phyloP scores from a whole-genome alignment of 78 protist genomes.

The Speleostelium caveatum region DNA sequence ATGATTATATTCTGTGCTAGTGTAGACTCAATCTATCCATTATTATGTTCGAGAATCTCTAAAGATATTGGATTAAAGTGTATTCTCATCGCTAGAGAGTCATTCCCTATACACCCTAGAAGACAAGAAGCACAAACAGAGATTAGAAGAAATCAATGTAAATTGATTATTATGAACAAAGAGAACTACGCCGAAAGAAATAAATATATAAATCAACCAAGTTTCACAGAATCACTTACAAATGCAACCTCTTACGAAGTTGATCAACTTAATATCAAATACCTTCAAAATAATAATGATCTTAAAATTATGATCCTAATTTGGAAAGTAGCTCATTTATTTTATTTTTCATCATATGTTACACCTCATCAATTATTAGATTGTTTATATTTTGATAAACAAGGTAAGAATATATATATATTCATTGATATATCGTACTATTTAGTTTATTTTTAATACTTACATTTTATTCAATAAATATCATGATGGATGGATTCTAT shows the following conservation, averaged over 20 bases:
- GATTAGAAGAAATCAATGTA: background rate
- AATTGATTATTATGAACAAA: background rate
- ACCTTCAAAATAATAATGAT: constrained; percentile 5
- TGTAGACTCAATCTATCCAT: constrained; percentile 30
- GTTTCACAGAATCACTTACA: background rate
- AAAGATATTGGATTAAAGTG: constrained; percentile 18
- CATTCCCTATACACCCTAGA: background rate
- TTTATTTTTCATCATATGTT: constrained; percentile 28
- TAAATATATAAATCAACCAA: background rate
- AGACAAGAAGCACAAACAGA: background rate
- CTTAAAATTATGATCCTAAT: constrained; percentile 5
- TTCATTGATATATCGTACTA: too few relatives aligned
- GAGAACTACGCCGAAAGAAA: constrained; percentile 10
- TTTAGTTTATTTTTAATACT: too few relatives aligned
- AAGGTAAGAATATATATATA: too few relatives aligned
- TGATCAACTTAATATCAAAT: background rate
- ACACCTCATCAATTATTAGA: constrained; percentile 61
- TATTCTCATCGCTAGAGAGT: constrained; percentile 34
- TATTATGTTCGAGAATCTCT: constrained; percentile 27
- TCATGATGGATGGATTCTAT: too few relatives aligned
- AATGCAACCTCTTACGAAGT: background rate
- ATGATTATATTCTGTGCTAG: constrained; percentile 51
- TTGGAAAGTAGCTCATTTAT: constrained; percentile 60
- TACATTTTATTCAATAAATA: too few relatives aligned
- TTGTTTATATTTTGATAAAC: constrained; percentile 16